These are phyloP conservation scores for Candida mattraensis DNA, from an alignment of 805 yeast genomes.

Conservation along the genomic window DNA sequence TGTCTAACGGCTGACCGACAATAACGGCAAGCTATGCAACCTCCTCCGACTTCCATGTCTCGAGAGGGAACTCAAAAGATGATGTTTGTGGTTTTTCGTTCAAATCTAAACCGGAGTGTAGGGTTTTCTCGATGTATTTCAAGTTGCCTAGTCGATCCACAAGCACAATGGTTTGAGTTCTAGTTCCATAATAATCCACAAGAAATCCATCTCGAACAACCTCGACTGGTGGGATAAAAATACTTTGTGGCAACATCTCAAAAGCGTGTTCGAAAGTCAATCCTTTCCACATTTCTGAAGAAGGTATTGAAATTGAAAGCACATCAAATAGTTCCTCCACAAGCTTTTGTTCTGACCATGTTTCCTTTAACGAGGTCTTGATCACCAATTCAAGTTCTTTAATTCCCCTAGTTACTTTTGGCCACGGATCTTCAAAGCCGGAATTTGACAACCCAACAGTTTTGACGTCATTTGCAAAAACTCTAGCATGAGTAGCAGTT, in stretches of 20 bases:
- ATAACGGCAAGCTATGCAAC: too few relatives aligned
- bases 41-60: conserved; percentile 17
- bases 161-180: conserved; percentile 79
- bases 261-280: conserved; percentile 29
- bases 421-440: conserved; percentile 69
- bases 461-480: conserved; percentile 14
- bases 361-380: conserved; percentile 17
- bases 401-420: conserved; percentile 65
- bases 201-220: conserved; percentile 19
- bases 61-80: conserved; percentile 20
- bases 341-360: conserved; percentile 38
- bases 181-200: conserved; percentile 69
- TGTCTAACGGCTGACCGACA: background rate
- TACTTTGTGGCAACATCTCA: conserved; percentile 52
- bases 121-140: conserved; percentile 60
- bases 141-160: conserved; percentile 51
- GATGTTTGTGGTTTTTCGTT: conserved; percentile 21
- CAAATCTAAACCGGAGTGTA: conserved; percentile 50
- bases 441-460: conserved; percentile 71
- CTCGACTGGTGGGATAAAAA: conserved; percentile 70
- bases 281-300: conserved; percentile 32
- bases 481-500: conserved; percentile 31
- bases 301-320: conserved; percentile 43
- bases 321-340: conserved; percentile 53
- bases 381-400: conserved; percentile 52